Conservation (phyloP, 163 green algal genomes). For the Trebouxia gelatinosa region DNA sequence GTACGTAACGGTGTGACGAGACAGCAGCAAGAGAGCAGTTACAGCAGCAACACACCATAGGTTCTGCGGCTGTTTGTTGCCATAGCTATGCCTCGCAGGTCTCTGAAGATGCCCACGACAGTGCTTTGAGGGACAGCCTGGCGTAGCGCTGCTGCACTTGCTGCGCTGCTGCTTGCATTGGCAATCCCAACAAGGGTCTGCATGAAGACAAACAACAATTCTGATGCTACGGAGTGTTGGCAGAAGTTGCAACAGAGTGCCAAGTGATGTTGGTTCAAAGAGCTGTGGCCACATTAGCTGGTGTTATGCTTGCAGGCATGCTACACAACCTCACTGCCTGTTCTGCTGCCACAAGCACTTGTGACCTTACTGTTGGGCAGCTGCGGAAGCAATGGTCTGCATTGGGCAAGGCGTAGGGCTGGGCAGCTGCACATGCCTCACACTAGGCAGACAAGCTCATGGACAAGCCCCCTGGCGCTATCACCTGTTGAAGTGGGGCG, state of each 20-base stretch:
- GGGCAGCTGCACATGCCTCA: too few relatives aligned
- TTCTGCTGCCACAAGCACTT: too few relatives aligned
- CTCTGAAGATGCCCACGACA: conserved; percentile 89
- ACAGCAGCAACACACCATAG: conserved; percentile 56
- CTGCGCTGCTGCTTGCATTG: conserved; percentile 43
- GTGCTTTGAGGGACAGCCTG: conserved; percentile 58
- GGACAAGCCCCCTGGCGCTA: background rate
- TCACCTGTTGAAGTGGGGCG: conserved; percentile 70
- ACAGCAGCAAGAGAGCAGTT: background rate
- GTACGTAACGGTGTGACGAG: background rate
- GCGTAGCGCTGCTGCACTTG: conserved; percentile 46
- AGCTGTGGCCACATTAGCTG: too few relatives aligned
- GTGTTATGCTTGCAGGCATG: too few relatives aligned
- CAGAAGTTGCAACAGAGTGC: too few relatives aligned
- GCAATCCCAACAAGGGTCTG: conserved; percentile 61
- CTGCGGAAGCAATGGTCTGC: too few relatives aligned
- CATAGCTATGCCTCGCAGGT: conserved; percentile 89
- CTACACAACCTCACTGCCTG: too few relatives aligned
- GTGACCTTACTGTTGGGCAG: too few relatives aligned
- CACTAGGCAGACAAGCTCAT: too few relatives aligned
- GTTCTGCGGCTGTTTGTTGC: conserved; percentile 76
- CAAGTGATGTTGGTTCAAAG: too few relatives aligned
- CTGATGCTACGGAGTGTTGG: too few relatives aligned
- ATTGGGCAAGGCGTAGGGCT: too few relatives aligned
- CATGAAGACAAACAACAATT: background rate